Conservation (phyloP, 495 filamentous ascomycete species). For the Apiosordaria backusii region DNA sequence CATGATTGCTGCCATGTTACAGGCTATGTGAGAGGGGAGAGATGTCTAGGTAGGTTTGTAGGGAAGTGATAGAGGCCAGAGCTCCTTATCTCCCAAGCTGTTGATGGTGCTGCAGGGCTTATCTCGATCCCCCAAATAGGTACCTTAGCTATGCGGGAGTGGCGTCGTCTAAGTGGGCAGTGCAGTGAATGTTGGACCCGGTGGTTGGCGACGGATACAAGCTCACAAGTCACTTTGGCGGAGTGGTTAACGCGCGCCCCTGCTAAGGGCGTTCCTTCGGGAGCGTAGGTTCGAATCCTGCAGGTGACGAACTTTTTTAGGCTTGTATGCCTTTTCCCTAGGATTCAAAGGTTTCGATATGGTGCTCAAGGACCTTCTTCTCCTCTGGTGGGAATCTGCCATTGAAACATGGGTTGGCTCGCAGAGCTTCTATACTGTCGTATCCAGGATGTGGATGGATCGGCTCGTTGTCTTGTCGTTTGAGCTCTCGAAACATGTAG, state of each 20-base stretch:
- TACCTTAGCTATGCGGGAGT: not conserved
- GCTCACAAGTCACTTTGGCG: conserved; percentile 18
- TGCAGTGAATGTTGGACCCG: not conserved
- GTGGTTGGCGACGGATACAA: not conserved
- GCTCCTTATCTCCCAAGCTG: not conserved
- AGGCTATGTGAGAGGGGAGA: not conserved
- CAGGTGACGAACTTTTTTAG: conserved; percentile 21
- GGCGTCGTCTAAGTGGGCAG: not conserved
- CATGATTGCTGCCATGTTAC: not conserved
- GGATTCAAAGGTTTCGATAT: too few species aligned
- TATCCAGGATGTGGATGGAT: too few species aligned
- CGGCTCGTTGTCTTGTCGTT: too few species aligned
- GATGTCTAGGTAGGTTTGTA: not conserved
- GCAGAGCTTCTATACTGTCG: too few species aligned
- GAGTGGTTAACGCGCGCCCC: conserved; percentile 28
- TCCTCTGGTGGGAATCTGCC: too few species aligned
- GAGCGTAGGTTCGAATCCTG: conserved; percentile 31
- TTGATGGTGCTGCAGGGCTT: not conserved
- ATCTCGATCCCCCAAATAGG: not conserved
- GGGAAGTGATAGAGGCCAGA: not conserved
- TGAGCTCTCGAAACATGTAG: too few species aligned
- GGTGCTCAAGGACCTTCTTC: too few species aligned
- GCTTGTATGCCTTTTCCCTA: not conserved
- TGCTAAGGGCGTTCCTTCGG: conserved; percentile 30
- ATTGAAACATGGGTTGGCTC: too few species aligned